These are phyloP conservation scores for Salix arbutifolia DNA, from an alignment of 345 rosid species.

Conservation along the genomic window DNA sequence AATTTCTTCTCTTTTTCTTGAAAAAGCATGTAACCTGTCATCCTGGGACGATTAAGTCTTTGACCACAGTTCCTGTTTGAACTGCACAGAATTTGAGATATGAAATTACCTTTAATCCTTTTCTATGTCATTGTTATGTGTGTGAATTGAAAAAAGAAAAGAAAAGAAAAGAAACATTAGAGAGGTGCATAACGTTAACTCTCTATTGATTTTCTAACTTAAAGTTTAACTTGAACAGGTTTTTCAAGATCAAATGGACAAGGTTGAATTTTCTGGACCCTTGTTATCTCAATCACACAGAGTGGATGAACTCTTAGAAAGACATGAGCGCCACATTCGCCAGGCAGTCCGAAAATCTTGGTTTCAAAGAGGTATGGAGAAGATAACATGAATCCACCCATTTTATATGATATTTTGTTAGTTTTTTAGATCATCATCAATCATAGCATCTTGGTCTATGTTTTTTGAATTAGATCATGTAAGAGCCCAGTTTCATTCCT, in stretches of 20 bases:
- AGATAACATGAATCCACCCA: neutral
- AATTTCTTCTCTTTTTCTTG: neutral
- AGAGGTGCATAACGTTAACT: neutral
- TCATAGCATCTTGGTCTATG: neutral
- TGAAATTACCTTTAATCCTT: neutral
- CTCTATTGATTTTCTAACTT: neutral
- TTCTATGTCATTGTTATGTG: neutral
- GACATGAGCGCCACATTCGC: constrained; percentile 74
- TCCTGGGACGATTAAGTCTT: neutral
- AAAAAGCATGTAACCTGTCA: neutral
- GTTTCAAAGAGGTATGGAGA: constrained; percentile 71
- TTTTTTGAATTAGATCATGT: neutral
- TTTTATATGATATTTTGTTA: neutral
- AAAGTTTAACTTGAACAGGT: constrained; percentile 42
- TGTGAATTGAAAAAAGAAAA: neutral
- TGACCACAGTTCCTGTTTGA: neutral
- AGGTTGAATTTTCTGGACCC: constrained; percentile 87
- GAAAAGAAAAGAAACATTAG: neutral
- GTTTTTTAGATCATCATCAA: neutral
- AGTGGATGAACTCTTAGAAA: constrained; percentile 69
- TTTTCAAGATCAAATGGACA: constrained; percentile 51
- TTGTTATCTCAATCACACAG: constrained; percentile 68
- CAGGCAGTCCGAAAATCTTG: constrained; percentile 81
- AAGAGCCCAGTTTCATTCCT: neutral
- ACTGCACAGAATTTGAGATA: neutral